Evolutionary conservation across 148 eudicot genomes (phyloP).

Genomic region (Vaccinium vitisidaea): DNA sequence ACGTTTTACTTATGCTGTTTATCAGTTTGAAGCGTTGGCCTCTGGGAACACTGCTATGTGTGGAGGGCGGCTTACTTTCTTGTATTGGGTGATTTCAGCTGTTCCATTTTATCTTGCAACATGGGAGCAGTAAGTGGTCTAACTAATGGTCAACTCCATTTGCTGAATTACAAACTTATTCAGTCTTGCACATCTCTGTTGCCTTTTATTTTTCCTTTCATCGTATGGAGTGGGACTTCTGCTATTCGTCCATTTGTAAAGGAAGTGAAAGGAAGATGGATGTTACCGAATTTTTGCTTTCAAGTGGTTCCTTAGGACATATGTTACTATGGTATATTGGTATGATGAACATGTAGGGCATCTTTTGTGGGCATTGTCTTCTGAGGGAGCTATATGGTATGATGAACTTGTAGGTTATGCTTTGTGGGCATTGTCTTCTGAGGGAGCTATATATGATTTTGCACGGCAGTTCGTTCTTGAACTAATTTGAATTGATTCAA

Average conservation of each 20-base stretch:
- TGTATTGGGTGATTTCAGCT: slow-evolving; percentile 89
- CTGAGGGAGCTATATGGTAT: neutral
- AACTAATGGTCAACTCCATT: slow-evolving; percentile 14
- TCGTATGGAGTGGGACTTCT: neutral
- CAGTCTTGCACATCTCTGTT: slow-evolving; percentile 3
- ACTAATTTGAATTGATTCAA: neutral
- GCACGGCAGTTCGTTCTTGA: neutral
- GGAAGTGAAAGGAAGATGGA: neutral
- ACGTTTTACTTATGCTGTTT: slow-evolving; percentile 11
- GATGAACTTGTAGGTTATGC: neutral
- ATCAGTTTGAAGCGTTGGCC: slow-evolving; percentile 86
- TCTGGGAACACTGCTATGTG: slow-evolving; percentile 89
- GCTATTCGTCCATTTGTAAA: neutral
- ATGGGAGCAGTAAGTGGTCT: slow-evolving; percentile 82
- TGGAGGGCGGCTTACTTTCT: slow-evolving; percentile 75
- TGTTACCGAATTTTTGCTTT: neutral
- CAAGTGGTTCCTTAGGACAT: neutral
- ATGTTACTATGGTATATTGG: neutral
- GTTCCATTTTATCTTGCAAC: slow-evolving; percentile 90
- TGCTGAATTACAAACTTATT: neutral
- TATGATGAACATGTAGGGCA: neutral
- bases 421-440: neutral
- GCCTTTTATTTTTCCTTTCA: neutral
- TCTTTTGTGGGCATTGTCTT: slow-evolving; percentile 1
- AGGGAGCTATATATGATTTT: neutral